These are phyloP conservation scores for Camelina laxa DNA, from an alignment of 345 rosid genomes.

Conservation along the genomic window DNA sequence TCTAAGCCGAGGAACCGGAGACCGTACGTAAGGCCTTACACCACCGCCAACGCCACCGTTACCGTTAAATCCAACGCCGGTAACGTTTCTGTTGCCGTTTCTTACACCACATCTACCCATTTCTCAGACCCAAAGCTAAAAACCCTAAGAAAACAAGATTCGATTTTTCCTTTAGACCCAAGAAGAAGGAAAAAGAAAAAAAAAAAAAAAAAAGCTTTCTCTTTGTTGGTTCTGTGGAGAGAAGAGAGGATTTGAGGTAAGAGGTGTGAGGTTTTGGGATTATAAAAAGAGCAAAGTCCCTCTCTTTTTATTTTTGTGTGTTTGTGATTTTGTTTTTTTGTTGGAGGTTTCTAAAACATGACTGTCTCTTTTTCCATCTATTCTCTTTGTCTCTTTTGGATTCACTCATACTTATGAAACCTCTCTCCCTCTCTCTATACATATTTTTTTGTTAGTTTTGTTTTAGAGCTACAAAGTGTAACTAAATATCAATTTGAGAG, in stretches of 20 bases:
- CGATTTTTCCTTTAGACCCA: no score
- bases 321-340: constrained; percentile 27
- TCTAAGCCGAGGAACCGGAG: constrained; percentile 86
- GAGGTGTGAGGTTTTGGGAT: constrained; percentile 24
- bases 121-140: constrained; percentile 19
- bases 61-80: constrained; percentile 30
- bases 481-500: background rate
- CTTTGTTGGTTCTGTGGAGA: background rate
- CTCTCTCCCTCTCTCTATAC: constrained; percentile 5
- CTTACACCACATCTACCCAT: constrained; percentile 83
- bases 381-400: constrained; percentile 50
- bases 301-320: background rate
- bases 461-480: background rate
- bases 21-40: constrained; percentile 89
- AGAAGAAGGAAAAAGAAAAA: no score
- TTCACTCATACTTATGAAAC: constrained; percentile 29
- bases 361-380: constrained; percentile 42
- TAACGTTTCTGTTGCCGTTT: constrained; percentile 34
- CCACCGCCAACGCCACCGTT: constrained; percentile 49
- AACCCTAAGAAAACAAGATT: background rate
- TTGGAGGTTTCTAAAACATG: constrained; percentile 39
- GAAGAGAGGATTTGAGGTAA: constrained; percentile 27
- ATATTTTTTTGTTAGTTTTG: constrained; percentile 14
- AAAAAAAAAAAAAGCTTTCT: background rate
- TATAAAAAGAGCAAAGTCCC: constrained; percentile 26